Evolutionary conservation across 345 rosid species (phyloP).

Genomic region (Gossypium longicalyx): DNA sequence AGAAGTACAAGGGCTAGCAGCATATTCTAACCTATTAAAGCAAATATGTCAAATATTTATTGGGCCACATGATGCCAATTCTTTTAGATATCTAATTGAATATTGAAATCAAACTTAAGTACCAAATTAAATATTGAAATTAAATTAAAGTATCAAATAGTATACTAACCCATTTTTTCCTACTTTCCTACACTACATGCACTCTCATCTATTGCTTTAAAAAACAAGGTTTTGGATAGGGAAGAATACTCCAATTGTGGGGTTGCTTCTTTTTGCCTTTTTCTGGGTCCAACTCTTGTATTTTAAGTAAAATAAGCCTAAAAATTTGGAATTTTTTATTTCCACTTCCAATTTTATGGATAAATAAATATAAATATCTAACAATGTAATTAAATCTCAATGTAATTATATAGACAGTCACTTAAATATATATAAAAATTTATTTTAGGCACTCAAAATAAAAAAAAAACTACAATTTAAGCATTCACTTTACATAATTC

Average conservation of each 20-base stretch:
- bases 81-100: no score
- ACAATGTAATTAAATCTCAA: no score
- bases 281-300: slow-evolving; percentile 20
- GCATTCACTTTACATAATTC: rapidly evolving
- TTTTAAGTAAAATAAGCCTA: slow-evolving; percentile 19
- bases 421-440: no score
- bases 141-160: no score
- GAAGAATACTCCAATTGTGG: neutral
- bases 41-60: no score
- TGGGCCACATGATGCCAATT: no score
- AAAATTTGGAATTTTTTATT: neutral
- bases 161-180: neutral
- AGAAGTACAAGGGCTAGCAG: no score
- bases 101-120: no score
- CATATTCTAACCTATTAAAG: no score
- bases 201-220: neutral
- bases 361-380: neutral
- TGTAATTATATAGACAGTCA: neutral
- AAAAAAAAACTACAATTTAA: no score
- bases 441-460: no score
- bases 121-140: no score
- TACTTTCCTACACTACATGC: neutral
- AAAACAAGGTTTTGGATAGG: neutral
- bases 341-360: neutral
- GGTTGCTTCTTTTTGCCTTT: slow-evolving; percentile 4